Evolutionary conservation across 139 green algal species (phyloP).

Genomic region (Tetradesmus obliquus): DNA sequence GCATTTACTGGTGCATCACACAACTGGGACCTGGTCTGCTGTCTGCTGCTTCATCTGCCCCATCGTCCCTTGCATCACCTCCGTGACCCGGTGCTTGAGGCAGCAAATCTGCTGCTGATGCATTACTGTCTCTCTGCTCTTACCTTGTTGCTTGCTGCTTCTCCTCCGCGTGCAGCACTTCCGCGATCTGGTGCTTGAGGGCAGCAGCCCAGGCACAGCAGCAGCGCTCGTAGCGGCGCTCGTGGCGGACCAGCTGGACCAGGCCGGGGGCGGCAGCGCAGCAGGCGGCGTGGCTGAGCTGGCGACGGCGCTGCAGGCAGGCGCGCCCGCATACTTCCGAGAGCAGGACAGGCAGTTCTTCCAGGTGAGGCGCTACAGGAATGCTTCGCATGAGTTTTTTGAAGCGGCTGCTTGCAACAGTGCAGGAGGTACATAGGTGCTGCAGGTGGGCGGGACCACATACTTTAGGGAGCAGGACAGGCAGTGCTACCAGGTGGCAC

Average conservation of each 20-base stretch:
- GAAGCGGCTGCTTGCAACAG: not conserved
- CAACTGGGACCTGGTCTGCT: too few species aligned
- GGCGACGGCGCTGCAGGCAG: conserved; percentile 65
- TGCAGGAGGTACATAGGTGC: too few species aligned
- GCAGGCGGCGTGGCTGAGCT: conserved; percentile 66
- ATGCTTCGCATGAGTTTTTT: not conserved
- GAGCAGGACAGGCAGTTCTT: conserved; percentile 85
- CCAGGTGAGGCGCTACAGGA: conserved; percentile 49
- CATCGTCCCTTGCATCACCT: too few species aligned
- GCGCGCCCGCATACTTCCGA: conserved; percentile 83
- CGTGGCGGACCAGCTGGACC: conserved; percentile 71
- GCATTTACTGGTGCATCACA: too few species aligned
- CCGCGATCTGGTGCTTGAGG: conserved; percentile 72
- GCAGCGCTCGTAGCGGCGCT: conserved; percentile 76
- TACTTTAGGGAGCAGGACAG: too few species aligned
- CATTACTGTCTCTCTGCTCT: not conserved
- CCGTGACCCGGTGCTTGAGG: too few species aligned
- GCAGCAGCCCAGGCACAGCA: conserved; percentile 70
- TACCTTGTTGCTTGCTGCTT: conserved; percentile 1
- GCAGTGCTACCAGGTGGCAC: too few species aligned
- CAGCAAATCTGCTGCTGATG: too few species aligned
- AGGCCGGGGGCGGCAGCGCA: conserved; percentile 39
- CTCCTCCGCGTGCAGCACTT: conserved; percentile 47
- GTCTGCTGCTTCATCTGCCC: too few species aligned
- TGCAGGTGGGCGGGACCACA: too few species aligned